A percentile compares a stretch with the other conserved stretches of the same genome.
These are phyloP conservation scores for Blastomyces silverae DNA, from an alignment of 2,329 filamentous ascomycete species.

Conservation along the genomic window DNA sequence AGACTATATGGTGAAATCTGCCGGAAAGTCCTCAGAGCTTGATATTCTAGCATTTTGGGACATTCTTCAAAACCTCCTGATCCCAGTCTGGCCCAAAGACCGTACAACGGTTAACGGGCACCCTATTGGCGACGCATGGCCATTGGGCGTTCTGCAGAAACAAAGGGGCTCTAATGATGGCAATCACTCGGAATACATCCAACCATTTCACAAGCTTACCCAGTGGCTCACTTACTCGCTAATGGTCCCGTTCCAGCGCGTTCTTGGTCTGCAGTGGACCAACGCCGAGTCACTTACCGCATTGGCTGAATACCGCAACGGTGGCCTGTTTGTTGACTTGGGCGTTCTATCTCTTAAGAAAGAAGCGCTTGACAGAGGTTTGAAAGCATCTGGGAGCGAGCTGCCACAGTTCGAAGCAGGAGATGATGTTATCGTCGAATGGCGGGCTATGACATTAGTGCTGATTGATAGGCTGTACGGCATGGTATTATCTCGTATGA, in stretches of 20 bases:
- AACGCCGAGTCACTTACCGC: conserved; percentile 56
- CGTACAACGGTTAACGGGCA: conserved; percentile 38
- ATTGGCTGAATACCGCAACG: conserved; percentile 65
- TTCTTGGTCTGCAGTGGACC: conserved; percentile 48
- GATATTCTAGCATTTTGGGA: conserved; percentile 42
- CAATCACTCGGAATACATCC: conserved; percentile 32
- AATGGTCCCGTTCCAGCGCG: conserved; percentile 56
- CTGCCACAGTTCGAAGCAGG: conserved; percentile 50
- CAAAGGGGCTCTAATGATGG: conserved; percentile 17
- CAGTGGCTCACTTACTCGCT: conserved; percentile 69
- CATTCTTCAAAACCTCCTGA: conserved; percentile 41
- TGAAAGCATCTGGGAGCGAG: conserved; percentile 38
- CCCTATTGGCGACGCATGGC: conserved; percentile 49
- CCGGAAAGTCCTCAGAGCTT: conserved; percentile 27
- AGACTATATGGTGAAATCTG: conserved; percentile 40
- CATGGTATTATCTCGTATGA: conserved; percentile 43
- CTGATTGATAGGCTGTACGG: conserved; percentile 51
- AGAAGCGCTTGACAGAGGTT: conserved; percentile 40
- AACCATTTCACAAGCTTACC: conserved; percentile 57
- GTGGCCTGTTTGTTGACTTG: conserved; percentile 59
- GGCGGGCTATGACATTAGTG: conserved; percentile 58
- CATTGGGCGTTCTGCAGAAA: conserved; percentile 28
- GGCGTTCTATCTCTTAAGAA: conserved; percentile 49
- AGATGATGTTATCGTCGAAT: conserved; percentile 59
- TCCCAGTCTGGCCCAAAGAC: conserved; percentile 47